Percentiles rank a stretch among this genome's conserved stretches.
phyloP scores from a whole-genome alignment of 2,329 filamentous ascomycete species.

The Pestalotiopsis sp. region DNA sequence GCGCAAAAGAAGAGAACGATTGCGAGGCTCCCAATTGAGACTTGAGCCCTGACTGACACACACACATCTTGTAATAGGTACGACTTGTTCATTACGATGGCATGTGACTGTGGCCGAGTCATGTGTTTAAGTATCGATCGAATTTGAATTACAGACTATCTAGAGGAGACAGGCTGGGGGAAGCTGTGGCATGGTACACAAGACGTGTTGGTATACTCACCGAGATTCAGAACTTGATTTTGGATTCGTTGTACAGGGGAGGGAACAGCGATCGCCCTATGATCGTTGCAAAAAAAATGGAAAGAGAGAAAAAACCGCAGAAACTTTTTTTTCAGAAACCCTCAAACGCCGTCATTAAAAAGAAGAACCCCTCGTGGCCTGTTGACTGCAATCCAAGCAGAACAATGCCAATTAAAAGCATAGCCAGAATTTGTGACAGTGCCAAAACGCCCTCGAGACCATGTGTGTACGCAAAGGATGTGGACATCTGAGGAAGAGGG shows the following conservation, averaged over 20 bases:
- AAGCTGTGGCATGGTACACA: neutral
- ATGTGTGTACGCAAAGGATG: slow-evolving; percentile 15
- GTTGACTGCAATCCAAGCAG: slow-evolving; percentile 32
- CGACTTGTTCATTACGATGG: too few species aligned
- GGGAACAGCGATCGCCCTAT: neutral
- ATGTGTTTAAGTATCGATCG: neutral
- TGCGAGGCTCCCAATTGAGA: too few species aligned
- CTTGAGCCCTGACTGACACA: too few species aligned
- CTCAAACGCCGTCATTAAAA: slow-evolving; percentile 31
- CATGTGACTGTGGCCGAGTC: too few species aligned
- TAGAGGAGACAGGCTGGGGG: neutral
- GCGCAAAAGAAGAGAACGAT: too few species aligned
- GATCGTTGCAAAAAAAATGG: neutral
- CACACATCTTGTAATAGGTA: too few species aligned
- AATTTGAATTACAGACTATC: neutral
- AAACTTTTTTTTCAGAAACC: slow-evolving; percentile 24
- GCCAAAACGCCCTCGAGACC: slow-evolving; percentile 32
- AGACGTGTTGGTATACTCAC: slow-evolving; percentile 8
- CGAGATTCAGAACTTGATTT: neutral
- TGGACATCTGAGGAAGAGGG: slow-evolving; percentile 12
- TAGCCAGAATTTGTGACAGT: slow-evolving; percentile 22
- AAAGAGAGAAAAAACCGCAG: neutral
- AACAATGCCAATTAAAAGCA: slow-evolving; percentile 31
- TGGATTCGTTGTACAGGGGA: neutral
- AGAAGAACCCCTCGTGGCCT: slow-evolving; percentile 33